A percentile compares a stretch with the other conserved stretches of the same genome.
phyloP scores from a whole-genome alignment of 148 eudicot species.

The Agrostemma githago region DNA sequence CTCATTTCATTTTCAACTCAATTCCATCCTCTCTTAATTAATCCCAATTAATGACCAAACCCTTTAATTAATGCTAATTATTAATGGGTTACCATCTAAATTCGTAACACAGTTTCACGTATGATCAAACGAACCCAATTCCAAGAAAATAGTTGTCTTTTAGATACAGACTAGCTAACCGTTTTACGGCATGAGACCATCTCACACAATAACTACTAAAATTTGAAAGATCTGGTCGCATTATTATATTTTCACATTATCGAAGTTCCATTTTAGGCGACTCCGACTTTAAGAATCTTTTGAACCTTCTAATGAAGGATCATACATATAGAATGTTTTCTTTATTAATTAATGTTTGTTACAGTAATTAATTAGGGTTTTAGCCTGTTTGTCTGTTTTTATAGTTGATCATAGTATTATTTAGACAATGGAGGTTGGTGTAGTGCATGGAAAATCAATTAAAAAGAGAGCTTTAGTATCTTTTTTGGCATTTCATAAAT shows the following conservation, averaged over 20 bases:
- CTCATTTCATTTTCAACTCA: conserved; percentile 13
- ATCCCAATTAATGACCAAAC: background rate
- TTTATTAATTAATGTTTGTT: conserved; percentile 1
- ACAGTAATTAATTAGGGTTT: too few relatives aligned
- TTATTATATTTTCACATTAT: too few relatives aligned
- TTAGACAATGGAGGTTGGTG: conserved; percentile 24
- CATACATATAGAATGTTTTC: background rate
- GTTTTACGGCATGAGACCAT: too few relatives aligned
- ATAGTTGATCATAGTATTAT: conserved; percentile 9
- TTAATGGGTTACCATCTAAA: conserved; percentile 28
- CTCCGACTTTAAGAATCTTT: too few relatives aligned
- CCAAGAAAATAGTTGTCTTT: too few relatives aligned
- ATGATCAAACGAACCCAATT: too few relatives aligned
- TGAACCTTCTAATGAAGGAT: too few relatives aligned
- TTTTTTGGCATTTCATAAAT: conserved; percentile 17
- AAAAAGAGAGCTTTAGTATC: background rate
- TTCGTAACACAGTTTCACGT: too few relatives aligned
- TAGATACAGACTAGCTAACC: too few relatives aligned
- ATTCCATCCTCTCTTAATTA: background rate
- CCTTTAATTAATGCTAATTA: conserved; percentile 17
- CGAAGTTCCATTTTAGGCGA: too few relatives aligned
- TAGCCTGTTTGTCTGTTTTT: conserved; percentile 13
- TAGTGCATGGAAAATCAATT: conserved; percentile 15
- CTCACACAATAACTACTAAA: too few relatives aligned
- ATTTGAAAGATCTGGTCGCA: too few relatives aligned